A percentile compares a stretch with the other conserved stretches of the same genome.
These are phyloP conservation scores for Erythrophleum ivorense DNA, from an alignment of 331 rosid genomes.

Conservation along the genomic window DNA sequence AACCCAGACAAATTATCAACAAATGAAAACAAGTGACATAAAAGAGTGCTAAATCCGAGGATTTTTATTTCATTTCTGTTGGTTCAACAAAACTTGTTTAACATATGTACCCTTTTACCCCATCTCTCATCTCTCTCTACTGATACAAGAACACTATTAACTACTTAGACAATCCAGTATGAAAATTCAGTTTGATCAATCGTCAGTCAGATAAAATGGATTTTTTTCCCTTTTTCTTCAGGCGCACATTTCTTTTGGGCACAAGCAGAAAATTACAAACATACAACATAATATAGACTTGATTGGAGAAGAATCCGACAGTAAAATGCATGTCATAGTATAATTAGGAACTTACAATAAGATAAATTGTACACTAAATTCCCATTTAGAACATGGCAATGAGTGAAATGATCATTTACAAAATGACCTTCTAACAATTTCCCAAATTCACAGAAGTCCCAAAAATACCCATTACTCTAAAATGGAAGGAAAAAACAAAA, in stretches of 20 bases:
- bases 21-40: background rate
- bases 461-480: background rate
- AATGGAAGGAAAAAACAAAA: background rate
- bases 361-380: too few species aligned
- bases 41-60: background rate
- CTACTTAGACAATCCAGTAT: background rate
- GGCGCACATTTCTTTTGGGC: background rate
- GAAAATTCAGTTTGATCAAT: background rate
- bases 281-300: background rate
- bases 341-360: background rate
- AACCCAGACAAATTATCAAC: conserved; percentile 28
- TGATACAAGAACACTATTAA: background rate
- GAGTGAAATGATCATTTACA: background rate
- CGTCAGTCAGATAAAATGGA: background rate
- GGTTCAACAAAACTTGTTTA: background rate
- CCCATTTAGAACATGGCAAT: background rate
- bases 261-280: background rate
- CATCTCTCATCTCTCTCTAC: background rate
- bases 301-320: background rate
- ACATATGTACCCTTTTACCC: background rate
- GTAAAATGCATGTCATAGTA: background rate
- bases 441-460: background rate
- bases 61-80: background rate
- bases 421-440: background rate
- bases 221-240: background rate